A percentile compares a stretch with the other conserved stretches of the same genome.
These are phyloP conservation scores for Colletotrichum liaoningense DNA, from an alignment of 2,329 filamentous ascomycete species.

Conservation along the genomic window DNA sequence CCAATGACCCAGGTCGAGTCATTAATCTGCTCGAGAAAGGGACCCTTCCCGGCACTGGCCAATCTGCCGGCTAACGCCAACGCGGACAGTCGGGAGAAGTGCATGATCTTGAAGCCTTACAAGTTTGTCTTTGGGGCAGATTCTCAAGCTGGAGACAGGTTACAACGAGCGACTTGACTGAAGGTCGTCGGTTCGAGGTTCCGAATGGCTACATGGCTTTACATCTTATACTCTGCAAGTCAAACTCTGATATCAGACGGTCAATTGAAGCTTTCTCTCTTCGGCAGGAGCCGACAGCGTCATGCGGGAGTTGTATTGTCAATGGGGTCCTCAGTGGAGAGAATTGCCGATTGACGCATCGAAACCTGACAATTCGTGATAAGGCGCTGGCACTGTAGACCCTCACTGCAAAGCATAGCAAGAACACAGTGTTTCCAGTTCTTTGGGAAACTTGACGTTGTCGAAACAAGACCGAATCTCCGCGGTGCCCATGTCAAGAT, in stretches of 20 bases:
- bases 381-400: background rate
- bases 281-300: conserved; percentile 21
- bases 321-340: background rate
- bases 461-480: conserved; percentile 11
- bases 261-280: conserved; percentile 28
- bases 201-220: background rate
- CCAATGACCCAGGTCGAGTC: conserved; percentile 34
- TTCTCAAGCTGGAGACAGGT: background rate
- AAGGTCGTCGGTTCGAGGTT: background rate
- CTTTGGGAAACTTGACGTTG: background rate
- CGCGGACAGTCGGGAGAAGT: background rate
- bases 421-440: background rate
- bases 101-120: conserved; percentile 1
- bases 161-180: background rate
- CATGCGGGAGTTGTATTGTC: conserved; percentile 4
- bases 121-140: background rate
- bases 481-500: conserved; percentile 16
- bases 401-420: accelerated
- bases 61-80: conserved; percentile 2
- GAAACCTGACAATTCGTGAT: conserved; percentile 16
- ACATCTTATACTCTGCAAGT: background rate
- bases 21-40: conserved; percentile 28
- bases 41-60: conserved; percentile 24
- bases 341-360: conserved; percentile 12
- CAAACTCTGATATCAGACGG: background rate